These are phyloP conservation scores for Cordyceps militaris DNA, from an alignment of 2,329 filamentous ascomycete genomes.

Conservation along the genomic window DNA sequence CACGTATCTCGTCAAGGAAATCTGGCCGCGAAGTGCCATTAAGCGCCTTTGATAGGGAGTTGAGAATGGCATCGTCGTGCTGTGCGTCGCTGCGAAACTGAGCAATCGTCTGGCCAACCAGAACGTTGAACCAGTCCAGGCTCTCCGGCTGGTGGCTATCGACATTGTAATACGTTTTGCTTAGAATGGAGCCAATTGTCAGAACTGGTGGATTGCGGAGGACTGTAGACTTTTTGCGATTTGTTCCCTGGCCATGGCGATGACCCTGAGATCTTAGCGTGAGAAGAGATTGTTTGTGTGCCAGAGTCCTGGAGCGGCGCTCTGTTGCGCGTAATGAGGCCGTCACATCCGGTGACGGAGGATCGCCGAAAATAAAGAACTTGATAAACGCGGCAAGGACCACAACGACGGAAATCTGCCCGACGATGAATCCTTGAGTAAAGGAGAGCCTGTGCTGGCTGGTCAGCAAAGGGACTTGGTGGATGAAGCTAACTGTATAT, in stretches of 20 bases:
- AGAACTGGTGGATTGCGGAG: slow-evolving; percentile 66
- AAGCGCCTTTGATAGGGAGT: slow-evolving; percentile 73
- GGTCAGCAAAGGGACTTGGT: background rate
- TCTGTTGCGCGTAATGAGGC: slow-evolving; percentile 69
- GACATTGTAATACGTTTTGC: slow-evolving; percentile 97
- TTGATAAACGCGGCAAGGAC: slow-evolving; percentile 94
- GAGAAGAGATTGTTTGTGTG: slow-evolving; percentile 68
- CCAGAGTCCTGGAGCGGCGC: slow-evolving; percentile 63
- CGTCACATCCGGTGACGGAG: slow-evolving; percentile 74
- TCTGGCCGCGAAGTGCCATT: slow-evolving; percentile 84
- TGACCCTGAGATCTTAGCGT: slow-evolving; percentile 46
- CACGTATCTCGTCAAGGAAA: slow-evolving; percentile 87
- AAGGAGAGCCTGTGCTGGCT: slow-evolving; percentile 67
- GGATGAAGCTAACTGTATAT: background rate
- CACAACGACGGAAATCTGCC: slow-evolving; percentile 86
- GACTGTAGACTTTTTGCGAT: slow-evolving; percentile 63
- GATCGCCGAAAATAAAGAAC: slow-evolving; percentile 98
- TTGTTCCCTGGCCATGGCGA: slow-evolving; percentile 39
- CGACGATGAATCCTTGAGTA: slow-evolving; percentile 86
- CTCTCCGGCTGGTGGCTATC: slow-evolving; percentile 94
- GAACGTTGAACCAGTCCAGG: slow-evolving; percentile 97
- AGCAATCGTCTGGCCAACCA: slow-evolving; percentile 92
- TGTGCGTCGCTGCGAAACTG: slow-evolving; percentile 91
- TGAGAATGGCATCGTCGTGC: slow-evolving; percentile 82
- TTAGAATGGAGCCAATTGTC: slow-evolving; percentile 88